Evolutionary conservation across 1,139 yeast genomes (phyloP).

Genomic region (Kurtzmaniella quercitrusa): DNA sequence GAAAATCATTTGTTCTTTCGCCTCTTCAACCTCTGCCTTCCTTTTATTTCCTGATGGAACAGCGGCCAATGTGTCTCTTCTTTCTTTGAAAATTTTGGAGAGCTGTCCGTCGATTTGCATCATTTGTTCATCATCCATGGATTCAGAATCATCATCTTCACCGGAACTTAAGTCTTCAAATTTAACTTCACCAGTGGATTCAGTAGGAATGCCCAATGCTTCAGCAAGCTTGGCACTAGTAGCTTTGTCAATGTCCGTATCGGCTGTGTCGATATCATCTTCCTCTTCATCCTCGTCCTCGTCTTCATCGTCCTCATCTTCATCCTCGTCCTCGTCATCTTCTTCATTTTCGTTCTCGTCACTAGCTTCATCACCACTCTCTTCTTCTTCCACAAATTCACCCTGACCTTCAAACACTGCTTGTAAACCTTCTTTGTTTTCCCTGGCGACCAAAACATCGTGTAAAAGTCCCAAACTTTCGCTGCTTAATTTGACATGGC

Average conservation of each 20-base stretch:
- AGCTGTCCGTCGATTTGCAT: constrained; percentile 87
- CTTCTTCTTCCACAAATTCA: constrained; percentile 38
- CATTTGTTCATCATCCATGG: constrained; percentile 97
- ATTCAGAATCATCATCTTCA: constrained; percentile 60
- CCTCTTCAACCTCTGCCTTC: constrained; percentile 67
- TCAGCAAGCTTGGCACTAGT: constrained; percentile 72
- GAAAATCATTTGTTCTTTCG: constrained; percentile 73
- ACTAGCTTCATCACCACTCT: constrained; percentile 17
- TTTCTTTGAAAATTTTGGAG: constrained; percentile 78
- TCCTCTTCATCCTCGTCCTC: constrained; percentile 25
- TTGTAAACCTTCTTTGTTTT: constrained; percentile 78
- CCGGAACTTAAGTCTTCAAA: constrained; percentile 41
- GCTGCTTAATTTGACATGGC: constrained; percentile 29
- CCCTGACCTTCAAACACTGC: constrained; percentile 66
- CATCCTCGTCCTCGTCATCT: constrained; percentile 31
- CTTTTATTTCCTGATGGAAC: constrained; percentile 59
- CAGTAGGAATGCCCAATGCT: constrained; percentile 69
- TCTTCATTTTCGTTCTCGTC: constrained; percentile 26
- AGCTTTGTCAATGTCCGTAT: constrained; percentile 55
- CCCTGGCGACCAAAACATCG: constrained; percentile 70
- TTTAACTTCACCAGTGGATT: constrained; percentile 42
- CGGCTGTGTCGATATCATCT: constrained; percentile 18
- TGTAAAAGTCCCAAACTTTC: constrained; percentile 56
- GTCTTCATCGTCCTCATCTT: constrained; percentile 25
- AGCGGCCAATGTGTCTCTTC: constrained; percentile 56